phyloP scores from a whole-genome alignment of 148 eudicot genomes.

The Salicornia ramosissima region DNA sequence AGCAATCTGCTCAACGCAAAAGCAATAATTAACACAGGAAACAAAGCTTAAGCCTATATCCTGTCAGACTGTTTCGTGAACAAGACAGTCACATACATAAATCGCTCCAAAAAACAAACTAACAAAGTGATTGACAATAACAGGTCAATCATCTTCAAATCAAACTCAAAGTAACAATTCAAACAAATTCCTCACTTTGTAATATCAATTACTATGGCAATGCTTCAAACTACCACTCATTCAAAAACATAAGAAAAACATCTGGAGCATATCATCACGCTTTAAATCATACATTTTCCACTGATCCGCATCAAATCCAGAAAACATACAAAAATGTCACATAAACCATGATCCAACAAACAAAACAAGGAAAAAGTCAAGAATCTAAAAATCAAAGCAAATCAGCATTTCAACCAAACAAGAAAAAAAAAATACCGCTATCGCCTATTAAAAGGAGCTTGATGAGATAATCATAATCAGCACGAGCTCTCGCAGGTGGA shows the following conservation, averaged over 20 bases:
- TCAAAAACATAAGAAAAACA: background rate
- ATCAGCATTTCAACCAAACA: background rate
- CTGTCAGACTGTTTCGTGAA: background rate
- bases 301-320: conserved; percentile 15
- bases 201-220: background rate
- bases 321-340: background rate
- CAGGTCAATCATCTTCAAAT: background rate
- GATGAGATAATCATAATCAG: conserved; percentile 90
- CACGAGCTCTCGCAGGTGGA: conserved; percentile 91
- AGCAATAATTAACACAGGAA: background rate
- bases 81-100: background rate
- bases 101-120: background rate
- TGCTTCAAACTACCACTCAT: background rate
- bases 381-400: conserved; percentile 15
- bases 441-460: conserved; percentile 91
- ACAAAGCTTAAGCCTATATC: background rate
- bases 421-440: conserved; percentile 46
- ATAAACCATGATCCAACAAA: background rate
- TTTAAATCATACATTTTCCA: background rate
- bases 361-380: conserved; percentile 7
- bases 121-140: background rate
- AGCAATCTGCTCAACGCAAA: background rate
- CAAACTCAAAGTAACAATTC: background rate
- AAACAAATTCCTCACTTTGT: background rate
- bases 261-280: no score